phyloP scores from a whole-genome alignment of 495 filamentous ascomycete genomes.

The Aspergillus olivimuriae region DNA sequence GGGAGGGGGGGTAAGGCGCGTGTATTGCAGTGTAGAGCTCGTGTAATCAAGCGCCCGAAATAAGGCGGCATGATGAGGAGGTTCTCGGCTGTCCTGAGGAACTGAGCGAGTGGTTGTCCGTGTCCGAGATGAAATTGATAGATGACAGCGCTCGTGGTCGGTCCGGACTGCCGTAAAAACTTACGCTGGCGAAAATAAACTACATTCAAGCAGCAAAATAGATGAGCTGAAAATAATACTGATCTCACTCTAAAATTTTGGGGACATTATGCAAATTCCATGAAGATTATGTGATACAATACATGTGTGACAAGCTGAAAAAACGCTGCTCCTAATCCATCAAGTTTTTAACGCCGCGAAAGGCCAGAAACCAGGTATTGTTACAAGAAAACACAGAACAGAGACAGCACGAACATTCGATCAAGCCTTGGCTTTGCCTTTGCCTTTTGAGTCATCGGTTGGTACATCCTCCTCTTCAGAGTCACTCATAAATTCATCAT shows the following conservation, averaged over 20 bases:
- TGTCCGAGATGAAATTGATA: slow-evolving; percentile 8
- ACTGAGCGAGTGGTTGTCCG: slow-evolving; percentile 12
- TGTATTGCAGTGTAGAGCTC: slow-evolving; percentile 10
- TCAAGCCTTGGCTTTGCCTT: slow-evolving; percentile 37
- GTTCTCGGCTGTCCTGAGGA: slow-evolving; percentile 12
- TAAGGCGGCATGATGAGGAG: slow-evolving; percentile 26
- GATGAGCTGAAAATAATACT: not conserved
- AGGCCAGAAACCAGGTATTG: not conserved
- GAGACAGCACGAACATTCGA: slow-evolving; percentile 1
- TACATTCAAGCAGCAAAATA: not conserved
- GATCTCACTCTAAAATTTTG: not conserved
- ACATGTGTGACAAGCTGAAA: not conserved
- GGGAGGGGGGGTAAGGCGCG: too few relatives aligned
- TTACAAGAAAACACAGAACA: slow-evolving; percentile 13
- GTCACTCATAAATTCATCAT: slow-evolving; percentile 84
- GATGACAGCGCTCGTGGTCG: slow-evolving; percentile 19
- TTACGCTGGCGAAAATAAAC: slow-evolving; percentile 15
- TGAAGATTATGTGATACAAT: not conserved
- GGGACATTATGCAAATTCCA: not conserved
- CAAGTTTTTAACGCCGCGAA: slow-evolving; percentile 1
- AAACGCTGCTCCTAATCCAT: not conserved
- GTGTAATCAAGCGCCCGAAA: slow-evolving; percentile 22
- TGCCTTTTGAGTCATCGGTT: slow-evolving; percentile 20
- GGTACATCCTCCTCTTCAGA: slow-evolving; percentile 51
- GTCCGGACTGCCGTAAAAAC: not conserved